Base-by-base conservation (phyloP, 1,284 basidiomycete genomes). In the Ustilago cynodontis region DNA sequence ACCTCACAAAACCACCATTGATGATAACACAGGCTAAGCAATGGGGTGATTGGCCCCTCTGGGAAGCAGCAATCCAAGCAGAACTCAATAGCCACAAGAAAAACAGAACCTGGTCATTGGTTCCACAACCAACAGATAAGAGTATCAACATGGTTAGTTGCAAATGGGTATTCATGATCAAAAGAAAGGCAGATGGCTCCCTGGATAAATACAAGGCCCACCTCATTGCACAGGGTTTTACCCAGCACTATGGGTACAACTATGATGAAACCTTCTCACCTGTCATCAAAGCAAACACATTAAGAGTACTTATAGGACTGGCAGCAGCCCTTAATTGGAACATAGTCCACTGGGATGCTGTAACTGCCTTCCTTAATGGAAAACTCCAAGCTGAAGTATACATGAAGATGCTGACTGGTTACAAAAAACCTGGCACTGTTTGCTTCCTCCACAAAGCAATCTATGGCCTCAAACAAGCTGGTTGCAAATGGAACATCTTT, bases 201-300 rank as follows among this genome's bases (percentile, higher is more conserved):
- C 26, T 28, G 3, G 6, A 51, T 10, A 51, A 51, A n/a, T 51
- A 6, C 37, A 39, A 39, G 16, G 37, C 9, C 1, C 13, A 14
- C 1, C 37, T 39, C 2, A 14, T 39, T 14, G 37, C 37, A 39
- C 1, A 1, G 18, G 37, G 9, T 2, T 39, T 39, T n/a, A 39
- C 9, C 0, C 37, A 39, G 18, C 1, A 2, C 2, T 14, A 39
- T 14, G 37, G 37, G 2, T 16, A 16, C 2, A 2, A 39, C 10
- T 39, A 39, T n/a, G 18, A 2, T 0, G 37, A 39, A n/a, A 8
- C 18, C 3, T 39, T 39, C 18, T 14, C 37, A 14, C 11, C 37
- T 0, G 1, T 39, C 1, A 14, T 5, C 1, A 14, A 14, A 2
- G 18, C 18, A 1, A 14, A 39, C 2, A 16, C 37, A 1, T 6